Evolutionary conservation across 1,284 basidiomycete species (phyloP), one percentile per base, ranked within the genome.

Genomic region (Mycosarcoma mackinlayi): DNA sequence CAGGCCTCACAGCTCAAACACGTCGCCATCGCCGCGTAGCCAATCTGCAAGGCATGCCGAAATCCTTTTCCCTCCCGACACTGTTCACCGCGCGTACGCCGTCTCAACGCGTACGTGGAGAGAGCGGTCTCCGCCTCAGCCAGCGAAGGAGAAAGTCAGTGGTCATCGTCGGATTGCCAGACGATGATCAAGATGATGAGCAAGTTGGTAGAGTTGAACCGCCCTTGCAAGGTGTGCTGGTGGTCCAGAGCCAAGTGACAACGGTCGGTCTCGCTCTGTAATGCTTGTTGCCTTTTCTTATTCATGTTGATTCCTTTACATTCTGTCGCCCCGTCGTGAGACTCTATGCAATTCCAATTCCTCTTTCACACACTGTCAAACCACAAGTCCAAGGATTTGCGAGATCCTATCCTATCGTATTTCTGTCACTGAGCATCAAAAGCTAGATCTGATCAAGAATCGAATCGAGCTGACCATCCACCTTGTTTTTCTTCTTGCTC

Each of bases 391-490:
- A 33, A 33, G 18, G n/a, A 18, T 16, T 7, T 3, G 28, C 11
- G 18, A 28, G 25, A n/a, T 5, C 14, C 11, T n/a, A 25, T 7
- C 42, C 14, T 10, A n/a, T n/a, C n/a, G n/a, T n/a, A n/a, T n/a
- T n/a, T n/a, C n/a, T n/a, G n/a, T n/a, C n/a, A n/a, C n/a, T n/a
- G n/a, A n/a, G n/a, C n/a, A n/a, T n/a, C n/a, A n/a, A n/a, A n/a
- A n/a, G n/a, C n/a, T 14, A 74, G 14, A 75, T 61, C 44, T 56
- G 60, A 18, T 47, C 56, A 10, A 77, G 40, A 24, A 77, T 73
- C 18, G 37, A 41, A 39, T 77, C 73, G 14, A 77, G 40, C 40
- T 77, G 49, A 5, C 59, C 54, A 39, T 75, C 75, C 21, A 71
- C 39, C 37, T 65, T 58, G 31, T 28, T 34, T 56, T 55, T 60